Base-by-base conservation (phyloP, 495 filamentous ascomycete genomes). In the Hypomontagnella monticulosa region DNA sequence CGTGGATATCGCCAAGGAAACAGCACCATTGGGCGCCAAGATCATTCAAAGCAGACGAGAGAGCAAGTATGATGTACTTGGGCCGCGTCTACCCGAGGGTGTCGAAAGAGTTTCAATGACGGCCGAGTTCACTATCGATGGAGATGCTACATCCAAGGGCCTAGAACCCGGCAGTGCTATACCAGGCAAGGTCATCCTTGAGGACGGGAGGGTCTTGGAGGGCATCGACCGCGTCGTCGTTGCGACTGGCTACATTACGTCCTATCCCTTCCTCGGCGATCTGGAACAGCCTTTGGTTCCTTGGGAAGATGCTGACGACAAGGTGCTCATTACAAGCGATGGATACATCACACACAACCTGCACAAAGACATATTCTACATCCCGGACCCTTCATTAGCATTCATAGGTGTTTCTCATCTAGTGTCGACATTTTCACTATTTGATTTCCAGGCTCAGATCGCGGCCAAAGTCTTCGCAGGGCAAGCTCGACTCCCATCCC, bases 291-390 rank as follows among this genome's bases (percentile, higher is more conserved):
- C 75, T 4, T 49, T 48, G 0, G 19, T 68, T 12, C 33, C 66
- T 6, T 70, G 57, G 43, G 56, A 70, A 18, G 62, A 81, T 0
- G 81, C 86, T 0, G 73, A 77, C 42, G 80, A 85, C 2, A 79
- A 71, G 3, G 70, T 84, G 0, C 68, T 91, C 3, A 81, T 90
- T 0, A 89, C 88, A 3, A 61, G 71, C 0, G 84, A 89, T 54
- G 88, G 88, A 0, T 81, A 77, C 2, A 87, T 86, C 67, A 69
- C 87, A n/a, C 87, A 90, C 68, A 90, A 91, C 65, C 63, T 90
- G 4, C 84, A 89, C 73, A 83, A 84, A 38, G 87, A 90, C 60
- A 84, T 89, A 2, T 89, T 89, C 67, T 90, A 87, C 64, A 89
- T 89, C 41, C 79, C 82, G 0, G 86, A 89, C 52, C 86, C 88